Evolutionary conservation across 148 eudicot genomes (phyloP), one percentile per base, ranked within the genome.

Genomic region (Camellia sinensis): DNA sequence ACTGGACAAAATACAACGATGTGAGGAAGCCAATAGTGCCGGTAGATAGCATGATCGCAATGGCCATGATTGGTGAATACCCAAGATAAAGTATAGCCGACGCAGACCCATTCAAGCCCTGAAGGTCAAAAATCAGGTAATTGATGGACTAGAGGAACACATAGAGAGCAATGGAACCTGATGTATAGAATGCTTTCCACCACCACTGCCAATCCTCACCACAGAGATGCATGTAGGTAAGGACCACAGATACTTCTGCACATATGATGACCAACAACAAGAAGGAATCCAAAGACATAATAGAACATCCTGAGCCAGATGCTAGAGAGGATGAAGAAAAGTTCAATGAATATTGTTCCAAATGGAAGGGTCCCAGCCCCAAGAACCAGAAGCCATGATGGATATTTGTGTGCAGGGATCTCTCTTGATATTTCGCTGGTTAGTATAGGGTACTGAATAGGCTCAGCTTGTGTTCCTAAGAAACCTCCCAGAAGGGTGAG

Each of bases 151-250:
- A 89, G 5, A 89, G 84, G 89, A 91, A 91, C 44, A 91, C 88
- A n/a, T 89, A 91, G 5, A 91, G 79, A 12, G 92, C 76, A 79
- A 88, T 90, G 0, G 94, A 89, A 15, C 94, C 94, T 0, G 94
- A 87, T 18, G 91, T 90, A 69, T 73, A 91, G 82, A 89, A 91
- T 0, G 94, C 85, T 62, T 91, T 91, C 94, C 94, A 91, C 94
- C 94, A 91, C 94, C 94, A 91, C 63, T 83, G 80, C 94, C 94
- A 91, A 66, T 91, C 94, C 81, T 89, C 92, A 43, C 87, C 89
- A 46, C 94, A 89, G 4, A 91, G 87, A 83, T 89, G 92, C 91
- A 89, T 89, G 87, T 89, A 91, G 19, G 92, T 91, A 17, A 89
- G 84, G 67, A 89, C 91, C 50, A 91, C 82, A 14, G 94, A 91